These are phyloP conservation scores for Pseudogymnoascus pannorum DNA, from an alignment of 2,329 filamentous ascomycete genomes.

Conservation along the genomic window DNA sequence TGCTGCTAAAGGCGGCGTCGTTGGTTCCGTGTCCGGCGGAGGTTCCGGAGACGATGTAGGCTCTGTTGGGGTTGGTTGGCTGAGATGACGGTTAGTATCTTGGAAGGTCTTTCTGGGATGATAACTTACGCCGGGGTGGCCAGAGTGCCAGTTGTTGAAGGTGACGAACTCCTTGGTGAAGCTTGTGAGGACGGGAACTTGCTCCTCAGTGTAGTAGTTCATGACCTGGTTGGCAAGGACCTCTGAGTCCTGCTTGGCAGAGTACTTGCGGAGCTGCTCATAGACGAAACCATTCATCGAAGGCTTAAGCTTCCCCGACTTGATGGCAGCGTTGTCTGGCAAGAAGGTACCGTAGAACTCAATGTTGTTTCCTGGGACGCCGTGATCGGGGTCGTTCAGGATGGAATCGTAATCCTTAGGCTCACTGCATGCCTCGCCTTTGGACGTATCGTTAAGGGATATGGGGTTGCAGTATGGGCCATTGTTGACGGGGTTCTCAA, in stretches of 20 bases:
- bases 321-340: slow-evolving; percentile 33
- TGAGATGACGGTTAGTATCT: slow-evolving; percentile 16
- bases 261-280: slow-evolving; percentile 34
- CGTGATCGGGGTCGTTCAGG: slow-evolving; percentile 36
- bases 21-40: slow-evolving; percentile 28
- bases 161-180: slow-evolving; percentile 35
- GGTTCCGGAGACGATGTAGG: slow-evolving; percentile 27
- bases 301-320: slow-evolving; percentile 26
- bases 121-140: slow-evolving; percentile 34
- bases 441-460: slow-evolving; percentile 29
- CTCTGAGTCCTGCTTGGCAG: slow-evolving; percentile 27
- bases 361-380: slow-evolving; percentile 36
- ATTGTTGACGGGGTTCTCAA: slow-evolving; percentile 37
- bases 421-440: slow-evolving; percentile 27
- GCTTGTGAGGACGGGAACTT: slow-evolving; percentile 35
- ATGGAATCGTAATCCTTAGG: slow-evolving; percentile 36
- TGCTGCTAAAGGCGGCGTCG: slow-evolving; percentile 23
- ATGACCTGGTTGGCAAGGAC: slow-evolving; percentile 33
- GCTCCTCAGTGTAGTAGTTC: slow-evolving; percentile 37
- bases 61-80: slow-evolving; percentile 38
- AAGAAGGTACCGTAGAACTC: slow-evolving; percentile 36
- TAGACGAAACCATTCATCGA: slow-evolving; percentile 35
- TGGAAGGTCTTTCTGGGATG: neutral
- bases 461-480: slow-evolving; percentile 37
- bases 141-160: slow-evolving; percentile 40